These are phyloP conservation scores for Quillaja saponaria DNA, from an alignment of 306 rosid species.

Conservation along the genomic window DNA sequence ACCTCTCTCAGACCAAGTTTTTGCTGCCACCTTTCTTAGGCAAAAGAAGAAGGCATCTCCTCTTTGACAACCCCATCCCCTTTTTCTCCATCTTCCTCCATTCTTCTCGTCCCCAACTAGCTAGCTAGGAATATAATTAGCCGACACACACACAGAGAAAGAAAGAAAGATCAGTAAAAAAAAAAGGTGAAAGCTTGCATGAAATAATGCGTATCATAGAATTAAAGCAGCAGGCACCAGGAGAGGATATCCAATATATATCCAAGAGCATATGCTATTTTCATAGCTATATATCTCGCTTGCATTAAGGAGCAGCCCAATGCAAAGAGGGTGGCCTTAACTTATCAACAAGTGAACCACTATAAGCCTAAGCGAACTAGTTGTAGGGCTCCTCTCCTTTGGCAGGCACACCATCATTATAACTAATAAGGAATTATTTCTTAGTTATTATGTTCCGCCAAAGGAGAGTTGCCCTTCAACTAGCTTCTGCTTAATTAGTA, in stretches of 20 bases:
- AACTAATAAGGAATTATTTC: too few species aligned
- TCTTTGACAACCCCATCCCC: slow-evolving; percentile 4
- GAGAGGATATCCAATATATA: slow-evolving; percentile 52
- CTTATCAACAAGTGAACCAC: not conserved
- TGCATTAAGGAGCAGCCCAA: not conserved
- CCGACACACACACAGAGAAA: slow-evolving; percentile 4
- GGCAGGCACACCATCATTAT: slow-evolving; percentile 50
- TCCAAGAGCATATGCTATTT: slow-evolving; percentile 45
- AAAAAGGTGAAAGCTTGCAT: slow-evolving; percentile 26
- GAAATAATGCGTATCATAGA: slow-evolving; percentile 29
- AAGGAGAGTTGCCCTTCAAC: slow-evolving; percentile 89
- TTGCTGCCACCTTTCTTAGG: slow-evolving; percentile 12
- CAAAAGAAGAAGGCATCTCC: slow-evolving; percentile 37
- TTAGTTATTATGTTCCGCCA: slow-evolving; percentile 48
- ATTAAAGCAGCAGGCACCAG: slow-evolving; percentile 36
- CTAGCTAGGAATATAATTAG: not conserved
- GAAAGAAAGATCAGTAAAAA: slow-evolving; percentile 21
- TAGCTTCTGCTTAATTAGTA: slow-evolving; percentile 49
- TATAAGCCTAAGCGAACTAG: slow-evolving; percentile 47
- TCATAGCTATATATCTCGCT: slow-evolving; percentile 10
- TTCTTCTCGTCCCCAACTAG: slow-evolving; percentile 17
- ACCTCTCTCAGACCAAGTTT: slow-evolving; percentile 16
- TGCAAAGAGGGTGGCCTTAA: not conserved
- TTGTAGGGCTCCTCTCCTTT: slow-evolving; percentile 61
- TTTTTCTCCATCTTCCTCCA: not conserved